Base-by-base conservation (phyloP, 495 filamentous ascomycete species). In the Aspergillus heteromorphus region DNA sequence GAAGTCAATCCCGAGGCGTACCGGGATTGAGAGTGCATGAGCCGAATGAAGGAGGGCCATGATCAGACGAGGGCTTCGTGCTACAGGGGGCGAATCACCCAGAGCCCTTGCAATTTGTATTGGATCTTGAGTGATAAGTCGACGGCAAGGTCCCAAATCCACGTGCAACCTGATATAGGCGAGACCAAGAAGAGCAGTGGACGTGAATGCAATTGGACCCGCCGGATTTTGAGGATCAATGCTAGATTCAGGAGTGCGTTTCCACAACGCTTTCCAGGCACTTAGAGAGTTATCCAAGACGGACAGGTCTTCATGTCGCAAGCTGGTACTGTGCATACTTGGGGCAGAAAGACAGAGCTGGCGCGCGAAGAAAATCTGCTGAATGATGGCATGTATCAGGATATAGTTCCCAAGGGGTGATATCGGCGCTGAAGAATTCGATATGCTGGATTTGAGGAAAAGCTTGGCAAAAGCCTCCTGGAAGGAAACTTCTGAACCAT, bases 351-450 rank as follows among this genome's bases (percentile, higher is more conserved):
- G 67, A 49, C 73, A 76, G 16, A 78, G 67, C 56, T 77, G 73
- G 29, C 74, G 73, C 40, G 72, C 72, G 53, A 80, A 74, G 60
- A 79, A 80, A 4, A 81, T 79, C 40, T 80, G 76, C 55, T 79
- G 75, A 17, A 80, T 76, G 10, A 82, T 61, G 19, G 74, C 77
- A 56, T 80, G 76, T 21, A 82, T 79, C 6, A 80, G 65, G 49
- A 82, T 73, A 55, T 82, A 80, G 52, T 79, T 79, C 0, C 76
- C 75, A 9, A 81, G 69, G 4, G 79, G 76, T 1, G 79, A 80
- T 20, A 78, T 73, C 0, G 79, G 76, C 7, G 80, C 67, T 3
- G 75, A 76, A 13, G 76, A 73, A 14, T 66, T 70, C 51, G 80
- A 76, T 41, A 61, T 65, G 25, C 62, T 61, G 48, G 68, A 64